Evolutionary conservation across 441 rosid genomes (phyloP), one percentile per base, ranked within the genome.

Genomic region (Macaranga tanarius): DNA sequence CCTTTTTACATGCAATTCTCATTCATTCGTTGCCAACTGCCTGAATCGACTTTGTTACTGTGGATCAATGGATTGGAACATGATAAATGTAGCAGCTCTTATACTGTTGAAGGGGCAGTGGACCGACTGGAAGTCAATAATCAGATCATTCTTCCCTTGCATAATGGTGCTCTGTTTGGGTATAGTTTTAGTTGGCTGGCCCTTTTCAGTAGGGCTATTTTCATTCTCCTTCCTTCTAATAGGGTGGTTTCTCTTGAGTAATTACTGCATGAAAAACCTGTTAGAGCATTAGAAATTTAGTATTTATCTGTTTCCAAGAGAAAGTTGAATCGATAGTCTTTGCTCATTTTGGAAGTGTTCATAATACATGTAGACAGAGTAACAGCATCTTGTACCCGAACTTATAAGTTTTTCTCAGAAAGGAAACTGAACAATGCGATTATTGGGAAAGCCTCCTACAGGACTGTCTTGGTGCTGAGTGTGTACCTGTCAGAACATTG

Each of bases 1-100:
- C 81, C 76, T 95, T 63, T 95, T 95, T 84, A 92, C 90, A 1
- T 92, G 99, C 88, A 95, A 89, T 87, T 82, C 90, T 78, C 87
- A 91, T 73, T 92, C 98, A 0, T 92, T 90, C 48, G 92, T 83
- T 8, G 95, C 97, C 23, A 76, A 88, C 75, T 92, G 87, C 80
- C 74, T 95, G 65, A 95, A 92, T 77, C 90, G 96, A 31, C 81
- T 92, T 45, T 86, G 92, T 75, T 91, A 88, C 56, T 77, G 79
- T 0, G 87, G 90, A 40, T 90, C 91, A 0, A 91, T 90, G 96
- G 85, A 77, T 62, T 95, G 98, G 98, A 92, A 91, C 81, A 89
- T 92, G 98, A 67, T 91, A 71, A 84, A 82, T 74, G 93, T 88
- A 63, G 96, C 95, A 1, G 78, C 76, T 28, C 81, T 92, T 7